Evolutionary conservation across 805 yeast species (phyloP).

Genomic region (Lachancea lanzarotensis): DNA sequence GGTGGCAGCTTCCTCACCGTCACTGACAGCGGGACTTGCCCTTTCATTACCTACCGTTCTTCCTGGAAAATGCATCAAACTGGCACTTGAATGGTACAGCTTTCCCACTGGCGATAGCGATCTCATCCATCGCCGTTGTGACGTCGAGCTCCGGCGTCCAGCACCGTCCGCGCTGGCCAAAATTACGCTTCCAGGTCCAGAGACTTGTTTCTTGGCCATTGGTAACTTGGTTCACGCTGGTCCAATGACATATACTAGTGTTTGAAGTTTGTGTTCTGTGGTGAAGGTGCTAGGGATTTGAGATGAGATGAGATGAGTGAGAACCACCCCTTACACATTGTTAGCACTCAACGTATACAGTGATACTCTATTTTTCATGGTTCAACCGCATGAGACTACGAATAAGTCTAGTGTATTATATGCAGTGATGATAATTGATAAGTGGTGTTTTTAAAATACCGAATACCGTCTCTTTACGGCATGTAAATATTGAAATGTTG

Average conservation of each 20-base stretch:
- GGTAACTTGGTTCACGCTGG: background rate
- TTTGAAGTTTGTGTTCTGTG: background rate
- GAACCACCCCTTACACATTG: background rate
- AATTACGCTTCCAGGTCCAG: background rate
- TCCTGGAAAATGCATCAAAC: constrained; percentile 1
- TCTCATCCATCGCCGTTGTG: constrained; percentile 5
- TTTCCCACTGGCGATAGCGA: constrained; percentile 9
- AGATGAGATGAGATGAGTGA: background rate
- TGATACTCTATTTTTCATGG: too few species aligned
- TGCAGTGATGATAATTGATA: too few species aligned
- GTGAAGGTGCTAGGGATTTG: background rate
- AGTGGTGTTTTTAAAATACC: too few species aligned
- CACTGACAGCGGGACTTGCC: background rate
- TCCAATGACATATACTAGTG: background rate
- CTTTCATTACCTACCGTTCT: background rate
- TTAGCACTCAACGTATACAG: background rate
- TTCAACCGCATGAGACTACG: too few species aligned
- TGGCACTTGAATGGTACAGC: constrained; percentile 8
- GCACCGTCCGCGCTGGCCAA: background rate
- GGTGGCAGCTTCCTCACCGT: constrained; percentile 6
- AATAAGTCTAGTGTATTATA: too few species aligned
- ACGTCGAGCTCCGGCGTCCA: background rate
- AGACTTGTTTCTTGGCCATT: background rate
- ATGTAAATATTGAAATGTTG: too few species aligned
- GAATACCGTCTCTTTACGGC: too few species aligned